Evolutionary conservation across 2,329 filamentous ascomycete species (phyloP).

Genomic region (Diaporthe amygdali): DNA sequence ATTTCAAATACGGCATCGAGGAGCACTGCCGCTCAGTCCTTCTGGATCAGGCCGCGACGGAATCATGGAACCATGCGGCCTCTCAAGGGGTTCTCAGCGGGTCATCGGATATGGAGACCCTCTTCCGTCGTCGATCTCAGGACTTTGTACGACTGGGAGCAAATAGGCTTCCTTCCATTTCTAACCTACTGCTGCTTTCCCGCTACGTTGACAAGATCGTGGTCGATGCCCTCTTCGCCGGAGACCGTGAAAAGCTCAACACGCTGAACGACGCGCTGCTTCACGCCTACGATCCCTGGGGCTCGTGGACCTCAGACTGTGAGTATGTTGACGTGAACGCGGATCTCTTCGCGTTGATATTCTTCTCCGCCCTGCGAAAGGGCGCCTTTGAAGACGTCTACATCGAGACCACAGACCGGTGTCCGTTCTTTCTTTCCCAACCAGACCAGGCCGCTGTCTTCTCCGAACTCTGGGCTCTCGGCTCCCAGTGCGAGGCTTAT

Average conservation of each 20-base stretch:
- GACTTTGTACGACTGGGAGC: constrained; percentile 34
- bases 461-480: constrained; percentile 66
- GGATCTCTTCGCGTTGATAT: constrained; percentile 60
- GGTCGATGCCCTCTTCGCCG: constrained; percentile 35
- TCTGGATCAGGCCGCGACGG: constrained; percentile 33
- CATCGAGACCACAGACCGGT: constrained; percentile 65
- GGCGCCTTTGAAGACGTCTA: constrained; percentile 67
- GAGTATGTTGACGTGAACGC: constrained; percentile 48
- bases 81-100: constrained; percentile 33
- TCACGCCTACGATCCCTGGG: constrained; percentile 34
- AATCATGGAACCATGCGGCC: constrained; percentile 34
- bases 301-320: constrained; percentile 27
- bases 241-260: constrained; percentile 38
- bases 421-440: constrained; percentile 65
- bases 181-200: constrained; percentile 32
- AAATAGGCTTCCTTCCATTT: constrained; percentile 27
- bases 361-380: constrained; percentile 62
- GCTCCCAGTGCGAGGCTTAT: constrained; percentile 67
- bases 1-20: constrained; percentile 33
- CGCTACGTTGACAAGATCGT: constrained; percentile 33
- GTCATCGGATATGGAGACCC: constrained; percentile 31
- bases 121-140: constrained; percentile 34
- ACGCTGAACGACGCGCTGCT: constrained; percentile 42
- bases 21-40: constrained; percentile 33
- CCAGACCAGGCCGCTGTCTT: constrained; percentile 69